Conservation (phyloP, 345 rosid genomes). For the Hibiscus syriacus region DNA sequence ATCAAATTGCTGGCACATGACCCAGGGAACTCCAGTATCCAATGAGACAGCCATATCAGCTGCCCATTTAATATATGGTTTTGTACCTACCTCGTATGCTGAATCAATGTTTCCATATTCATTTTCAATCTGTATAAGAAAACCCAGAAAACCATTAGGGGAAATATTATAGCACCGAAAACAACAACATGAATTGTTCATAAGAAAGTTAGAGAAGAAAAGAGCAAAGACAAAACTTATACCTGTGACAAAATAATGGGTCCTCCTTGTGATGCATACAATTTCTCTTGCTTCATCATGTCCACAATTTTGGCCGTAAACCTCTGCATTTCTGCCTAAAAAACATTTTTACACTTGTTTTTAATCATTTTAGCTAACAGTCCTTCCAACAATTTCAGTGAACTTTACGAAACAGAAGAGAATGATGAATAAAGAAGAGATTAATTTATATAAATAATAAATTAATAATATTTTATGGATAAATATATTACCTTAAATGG, state of each 20-base stretch:
- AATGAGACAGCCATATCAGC: slow-evolving; percentile 84
- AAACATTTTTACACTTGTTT: not conserved
- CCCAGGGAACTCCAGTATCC: slow-evolving; percentile 97
- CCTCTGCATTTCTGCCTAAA: slow-evolving; percentile 76
- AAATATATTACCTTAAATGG: slow-evolving; percentile 62
- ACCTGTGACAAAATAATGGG: slow-evolving; percentile 97
- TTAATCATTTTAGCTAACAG: not conserved
- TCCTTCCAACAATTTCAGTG: not conserved
- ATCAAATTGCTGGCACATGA: slow-evolving; percentile 90
- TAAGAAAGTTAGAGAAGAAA: not conserved
- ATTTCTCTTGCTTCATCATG: slow-evolving; percentile 81
- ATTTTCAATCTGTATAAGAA: too few relatives aligned
- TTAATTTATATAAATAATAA: too few relatives aligned
- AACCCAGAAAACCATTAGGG: too few relatives aligned
- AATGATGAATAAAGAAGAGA: too few relatives aligned
- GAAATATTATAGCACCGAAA: too few relatives aligned
- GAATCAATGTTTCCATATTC: too few relatives aligned
- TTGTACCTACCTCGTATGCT: slow-evolving; percentile 75
- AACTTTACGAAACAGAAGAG: slow-evolving; percentile 1
- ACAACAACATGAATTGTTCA: not conserved
- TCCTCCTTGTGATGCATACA: slow-evolving; percentile 94
- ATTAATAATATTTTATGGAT: too few relatives aligned
- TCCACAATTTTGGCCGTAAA: slow-evolving; percentile 85
- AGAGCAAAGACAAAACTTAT: not conserved
- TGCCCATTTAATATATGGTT: slow-evolving; percentile 77